Percentiles rank a stretch among this genome's conserved stretches.
These are phyloP conservation scores for Metschnikowia sp. DNA, from an alignment of 805 yeast species.

Conservation along the genomic window DNA sequence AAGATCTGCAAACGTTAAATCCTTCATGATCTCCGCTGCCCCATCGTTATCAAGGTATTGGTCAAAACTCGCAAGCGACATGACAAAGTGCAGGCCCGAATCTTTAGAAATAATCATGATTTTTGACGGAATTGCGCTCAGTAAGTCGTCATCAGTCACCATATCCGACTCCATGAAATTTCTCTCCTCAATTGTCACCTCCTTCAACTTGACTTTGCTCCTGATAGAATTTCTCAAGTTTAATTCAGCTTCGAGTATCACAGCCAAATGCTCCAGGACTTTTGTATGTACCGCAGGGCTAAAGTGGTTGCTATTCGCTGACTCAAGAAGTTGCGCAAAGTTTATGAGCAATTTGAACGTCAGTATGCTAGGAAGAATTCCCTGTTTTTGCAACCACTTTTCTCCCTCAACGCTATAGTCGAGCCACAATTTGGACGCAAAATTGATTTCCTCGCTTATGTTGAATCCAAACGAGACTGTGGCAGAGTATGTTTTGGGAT, in stretches of 20 bases:
- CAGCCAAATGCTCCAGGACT: constrained; percentile 32
- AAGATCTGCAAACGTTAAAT: constrained; percentile 5
- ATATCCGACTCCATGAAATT: constrained; percentile 31
- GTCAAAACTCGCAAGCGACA: constrained; percentile 32
- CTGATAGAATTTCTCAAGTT: constrained; percentile 38
- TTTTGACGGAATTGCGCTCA: constrained; percentile 52
- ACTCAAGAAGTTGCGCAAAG: constrained; percentile 42
- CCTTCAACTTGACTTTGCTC: constrained; percentile 24
- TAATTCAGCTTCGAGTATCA: constrained; percentile 42
- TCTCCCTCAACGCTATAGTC: constrained; percentile 46
- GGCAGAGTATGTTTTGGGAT: constrained; percentile 53
- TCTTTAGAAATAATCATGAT: constrained; percentile 35
- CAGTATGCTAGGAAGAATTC: constrained; percentile 52
- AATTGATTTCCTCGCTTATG: constrained; percentile 52
- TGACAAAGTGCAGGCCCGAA: constrained; percentile 28
- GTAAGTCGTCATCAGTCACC: constrained; percentile 53
- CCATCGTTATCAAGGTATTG: constrained; percentile 15
- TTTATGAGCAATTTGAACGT: constrained; percentile 45
- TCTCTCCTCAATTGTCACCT: constrained; percentile 32
- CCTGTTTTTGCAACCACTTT: constrained; percentile 47
- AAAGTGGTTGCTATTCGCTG: constrained; percentile 29
- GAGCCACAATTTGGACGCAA: constrained; percentile 60
- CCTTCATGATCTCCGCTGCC: background rate
- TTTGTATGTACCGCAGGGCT: constrained; percentile 33
- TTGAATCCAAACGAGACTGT: constrained; percentile 53